Evolutionary conservation across 495 filamentous ascomycete genomes (phyloP), one percentile per base, ranked within the genome.

Genomic region (Neurospora sp.): DNA sequence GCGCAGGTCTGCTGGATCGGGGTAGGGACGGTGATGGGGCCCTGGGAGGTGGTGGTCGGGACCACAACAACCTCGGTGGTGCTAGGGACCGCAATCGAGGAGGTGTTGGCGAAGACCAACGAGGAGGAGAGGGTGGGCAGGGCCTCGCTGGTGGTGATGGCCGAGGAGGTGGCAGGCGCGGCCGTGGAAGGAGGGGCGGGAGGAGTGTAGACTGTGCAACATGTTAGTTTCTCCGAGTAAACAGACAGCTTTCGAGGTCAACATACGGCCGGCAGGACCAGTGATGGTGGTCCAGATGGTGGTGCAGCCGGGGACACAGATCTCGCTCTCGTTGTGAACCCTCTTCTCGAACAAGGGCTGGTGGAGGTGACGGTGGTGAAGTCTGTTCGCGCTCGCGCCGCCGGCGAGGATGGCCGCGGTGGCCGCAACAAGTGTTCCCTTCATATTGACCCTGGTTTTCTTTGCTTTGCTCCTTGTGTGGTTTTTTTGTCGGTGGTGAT

Each of bases 1-100:
- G 88, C 83, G 89, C 88, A 93, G 71, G 85, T 89, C 82, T 91
- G 90, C 39, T 91, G 84, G 70, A 86, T 84, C 39, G 89, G 86
- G 23, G 92, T 93, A 31, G 93, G 92, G 72, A 93, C 84, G 71
- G 82, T 78, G 54, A 79, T 77, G 44, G 83, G 77, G 27, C 78
- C 80, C 8, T 80, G 75, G 31, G 82, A 27, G 78, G 77, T 71
- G 79, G 80, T 35, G 82, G 75, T 66, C 2, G 54, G 54, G 27
- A 66, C 31, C 23, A 66, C 54, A 37, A 71, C 70, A 39, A 39
- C 72, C 69, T 71, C 69, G 20, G 77, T 75, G 39, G 80, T 73
- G 37, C 72, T 72, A 62, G 75, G 76, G 27, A 74, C 70, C 69
- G 49, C 37, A 66, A 66, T 66, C 54, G 54, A 66, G 54, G 54